Evolutionary conservation across 805 yeast genomes (phyloP).

Genomic region (Sugiyamaella smithiae): DNA sequence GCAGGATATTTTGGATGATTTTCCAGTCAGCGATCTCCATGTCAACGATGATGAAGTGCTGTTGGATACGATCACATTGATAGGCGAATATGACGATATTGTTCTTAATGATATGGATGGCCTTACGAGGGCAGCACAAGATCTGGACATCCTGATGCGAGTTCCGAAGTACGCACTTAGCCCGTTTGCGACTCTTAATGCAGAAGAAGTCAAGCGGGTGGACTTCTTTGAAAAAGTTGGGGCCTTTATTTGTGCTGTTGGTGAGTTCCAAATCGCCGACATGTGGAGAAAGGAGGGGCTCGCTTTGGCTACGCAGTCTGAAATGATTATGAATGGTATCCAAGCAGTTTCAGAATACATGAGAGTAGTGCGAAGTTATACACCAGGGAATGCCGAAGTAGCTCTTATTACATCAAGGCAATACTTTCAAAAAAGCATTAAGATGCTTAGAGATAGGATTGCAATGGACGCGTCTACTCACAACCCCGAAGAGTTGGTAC

Average conservation of each 20-base stretch:
- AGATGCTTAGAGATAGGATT: neutral
- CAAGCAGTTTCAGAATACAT: constrained; percentile 7
- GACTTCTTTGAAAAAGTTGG: constrained; percentile 2
- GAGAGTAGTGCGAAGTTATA: neutral
- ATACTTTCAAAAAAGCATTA: constrained; percentile 7
- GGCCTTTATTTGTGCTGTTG: neutral
- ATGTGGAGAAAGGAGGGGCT: neutral
- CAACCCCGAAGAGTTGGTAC: constrained; percentile 8
- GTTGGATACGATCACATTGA: neutral
- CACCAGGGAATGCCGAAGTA: neutral
- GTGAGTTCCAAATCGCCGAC: neutral
- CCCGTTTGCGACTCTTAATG: neutral
- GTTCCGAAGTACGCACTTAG: neutral
- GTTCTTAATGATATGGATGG: neutral
- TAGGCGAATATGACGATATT: neutral
- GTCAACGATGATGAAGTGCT: neutral
- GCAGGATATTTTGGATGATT: neutral
- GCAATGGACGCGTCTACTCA: constrained; percentile 1
- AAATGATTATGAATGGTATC: constrained; percentile 8
- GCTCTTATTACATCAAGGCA: neutral
- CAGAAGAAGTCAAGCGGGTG: neutral
- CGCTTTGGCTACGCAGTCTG: constrained; percentile 4
- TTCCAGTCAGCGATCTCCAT: neutral
- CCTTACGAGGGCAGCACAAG: neutral
- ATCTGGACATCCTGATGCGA: neutral